Conservation (phyloP, 208 protist genomes). For the Tritrichomonas foetus region DNA sequence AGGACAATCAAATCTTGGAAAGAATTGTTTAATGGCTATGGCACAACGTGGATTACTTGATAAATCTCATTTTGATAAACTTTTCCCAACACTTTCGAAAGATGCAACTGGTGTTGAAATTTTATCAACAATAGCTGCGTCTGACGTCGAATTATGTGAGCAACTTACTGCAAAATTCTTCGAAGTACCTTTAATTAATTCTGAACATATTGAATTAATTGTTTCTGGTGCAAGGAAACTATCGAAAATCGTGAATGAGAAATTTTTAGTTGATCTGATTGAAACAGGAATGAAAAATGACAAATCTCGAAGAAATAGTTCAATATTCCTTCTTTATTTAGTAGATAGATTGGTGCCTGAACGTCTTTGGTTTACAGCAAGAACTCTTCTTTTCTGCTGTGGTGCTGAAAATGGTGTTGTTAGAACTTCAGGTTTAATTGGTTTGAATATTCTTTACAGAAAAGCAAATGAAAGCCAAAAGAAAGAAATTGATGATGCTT, state of each 20-base stretch:
- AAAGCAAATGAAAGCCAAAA: neutral
- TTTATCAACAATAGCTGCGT: neutral
- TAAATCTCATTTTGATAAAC: neutral
- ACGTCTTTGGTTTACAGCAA: neutral
- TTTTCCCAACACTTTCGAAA: neutral
- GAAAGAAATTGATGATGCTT: neutral
- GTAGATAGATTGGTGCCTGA: neutral
- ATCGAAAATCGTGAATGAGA: neutral
- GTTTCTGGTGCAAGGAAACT: conserved; percentile 15
- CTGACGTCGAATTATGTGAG: neutral
- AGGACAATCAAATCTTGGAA: neutral
- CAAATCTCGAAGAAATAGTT: neutral
- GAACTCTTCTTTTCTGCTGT: neutral
- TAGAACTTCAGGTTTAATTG: neutral
- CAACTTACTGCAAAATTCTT: neutral
- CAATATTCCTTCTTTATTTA: neutral
- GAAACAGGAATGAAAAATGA: conserved; percentile 2
- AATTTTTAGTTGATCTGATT: neutral
- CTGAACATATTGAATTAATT: conserved; percentile 1
- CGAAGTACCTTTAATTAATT: neutral
- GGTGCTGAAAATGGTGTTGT: conserved; percentile 30
- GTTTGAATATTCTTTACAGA: neutral
- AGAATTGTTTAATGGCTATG: neutral
- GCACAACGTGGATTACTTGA: neutral
- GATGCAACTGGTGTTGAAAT: conserved; percentile 31